phyloP scores from a whole-genome alignment of 768 basidiomycete species.

The Artomyces pyxidatus region DNA sequence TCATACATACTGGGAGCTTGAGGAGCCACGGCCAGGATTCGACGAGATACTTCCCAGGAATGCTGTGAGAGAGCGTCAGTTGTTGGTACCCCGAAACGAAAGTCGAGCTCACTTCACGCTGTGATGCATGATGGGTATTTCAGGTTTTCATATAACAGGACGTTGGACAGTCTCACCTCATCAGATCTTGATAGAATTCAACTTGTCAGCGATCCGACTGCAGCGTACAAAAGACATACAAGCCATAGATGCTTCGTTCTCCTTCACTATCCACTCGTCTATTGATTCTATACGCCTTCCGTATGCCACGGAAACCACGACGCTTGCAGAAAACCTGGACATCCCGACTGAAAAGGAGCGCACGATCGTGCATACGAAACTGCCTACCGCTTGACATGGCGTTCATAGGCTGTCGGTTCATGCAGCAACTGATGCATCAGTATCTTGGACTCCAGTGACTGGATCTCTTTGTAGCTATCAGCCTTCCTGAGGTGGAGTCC shows the following conservation, averaged over 20 bases:
- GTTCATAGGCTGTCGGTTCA: conserved; percentile 31
- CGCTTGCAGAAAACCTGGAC: conserved; percentile 37
- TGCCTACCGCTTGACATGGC: conserved; percentile 31
- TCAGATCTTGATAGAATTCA: conserved; percentile 10
- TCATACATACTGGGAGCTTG: conserved; percentile 30
- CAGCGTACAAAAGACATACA: conserved; percentile 23
- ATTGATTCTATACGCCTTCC: conserved; percentile 35
- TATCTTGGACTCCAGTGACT: conserved; percentile 39
- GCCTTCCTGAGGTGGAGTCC: conserved; percentile 35
- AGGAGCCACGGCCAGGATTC: conserved; percentile 41
- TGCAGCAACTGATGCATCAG: conserved; percentile 33
- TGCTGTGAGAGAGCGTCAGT: conserved; percentile 20
- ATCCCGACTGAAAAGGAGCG: too few relatives aligned
- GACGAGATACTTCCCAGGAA: conserved; percentile 41
- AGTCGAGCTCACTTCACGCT: conserved; percentile 27
- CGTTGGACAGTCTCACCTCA: conserved; percentile 12
- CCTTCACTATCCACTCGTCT: conserved; percentile 40
- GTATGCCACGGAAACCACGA: conserved; percentile 37
- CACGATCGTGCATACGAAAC: neutral
- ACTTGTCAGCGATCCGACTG: neutral
- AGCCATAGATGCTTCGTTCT: conserved; percentile 36
- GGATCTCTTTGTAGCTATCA: conserved; percentile 37
- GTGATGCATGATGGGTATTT: neutral
- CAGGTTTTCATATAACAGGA: neutral
- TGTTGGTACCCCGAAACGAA: neutral